These are phyloP conservation scores for Pseudogymnoascus sp. DNA, from an alignment of 2,329 filamentous ascomycete genomes.

Conservation along the genomic window DNA sequence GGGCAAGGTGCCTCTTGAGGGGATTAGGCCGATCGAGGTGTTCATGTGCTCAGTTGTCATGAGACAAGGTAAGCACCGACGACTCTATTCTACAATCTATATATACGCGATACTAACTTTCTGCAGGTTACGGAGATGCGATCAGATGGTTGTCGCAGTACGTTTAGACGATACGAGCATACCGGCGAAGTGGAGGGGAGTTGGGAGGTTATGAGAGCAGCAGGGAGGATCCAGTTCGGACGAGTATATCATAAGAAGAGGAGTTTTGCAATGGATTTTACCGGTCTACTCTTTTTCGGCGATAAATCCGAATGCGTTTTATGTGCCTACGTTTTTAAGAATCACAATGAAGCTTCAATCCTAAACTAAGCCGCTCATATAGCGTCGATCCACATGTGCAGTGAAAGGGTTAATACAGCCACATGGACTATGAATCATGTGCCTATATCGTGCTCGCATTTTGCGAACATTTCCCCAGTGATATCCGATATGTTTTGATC, in stretches of 20 bases:
- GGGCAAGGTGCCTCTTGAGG: constrained; percentile 86
- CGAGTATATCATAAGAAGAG: constrained; percentile 22
- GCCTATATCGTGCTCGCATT: neutral
- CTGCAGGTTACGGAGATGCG: constrained; percentile 70
- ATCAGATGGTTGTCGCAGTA: constrained; percentile 92
- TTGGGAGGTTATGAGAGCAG: constrained; percentile 8
- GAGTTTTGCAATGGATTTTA: constrained; percentile 27
- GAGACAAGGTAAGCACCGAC: constrained; percentile 64
- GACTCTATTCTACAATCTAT: neutral
- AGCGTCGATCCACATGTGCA: neutral
- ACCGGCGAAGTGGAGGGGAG: neutral
- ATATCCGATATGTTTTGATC: neutral
- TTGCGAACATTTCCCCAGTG: neutral
- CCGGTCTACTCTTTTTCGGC: constrained; percentile 8
- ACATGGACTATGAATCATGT: neutral
- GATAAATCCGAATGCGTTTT: constrained; percentile 1
- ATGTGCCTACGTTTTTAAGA: constrained; percentile 9
- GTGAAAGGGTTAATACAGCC: neutral
- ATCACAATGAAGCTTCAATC: constrained; percentile 5
- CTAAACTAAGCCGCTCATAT: neutral
- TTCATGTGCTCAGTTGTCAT: constrained; percentile 99
- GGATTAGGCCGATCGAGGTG: constrained; percentile 89
- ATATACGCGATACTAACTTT: constrained; percentile 20
- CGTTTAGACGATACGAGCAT: constrained; percentile 49
- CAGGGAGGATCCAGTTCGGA: constrained; percentile 7